A percentile compares a stretch with the other conserved stretches of the same genome.
These are phyloP conservation scores for Fraxinus sp. DNA, from an alignment of 305 asterid genomes.

Conservation along the genomic window DNA sequence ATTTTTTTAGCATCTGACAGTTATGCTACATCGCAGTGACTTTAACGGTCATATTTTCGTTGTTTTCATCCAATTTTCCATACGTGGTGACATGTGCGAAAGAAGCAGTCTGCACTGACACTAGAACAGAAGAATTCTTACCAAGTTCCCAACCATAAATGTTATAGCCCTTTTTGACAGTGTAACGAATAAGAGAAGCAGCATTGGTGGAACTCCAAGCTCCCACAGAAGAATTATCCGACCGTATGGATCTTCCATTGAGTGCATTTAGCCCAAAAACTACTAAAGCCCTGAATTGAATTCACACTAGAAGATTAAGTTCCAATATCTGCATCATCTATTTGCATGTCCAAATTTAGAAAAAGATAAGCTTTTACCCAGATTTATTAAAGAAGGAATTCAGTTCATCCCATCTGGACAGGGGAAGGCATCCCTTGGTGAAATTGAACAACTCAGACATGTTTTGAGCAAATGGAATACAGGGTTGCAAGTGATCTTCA, in stretches of 20 bases:
- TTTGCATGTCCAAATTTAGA: background rate
- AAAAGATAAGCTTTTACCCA: constrained; percentile 32
- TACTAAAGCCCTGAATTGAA: constrained; percentile 41
- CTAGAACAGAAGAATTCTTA: constrained; percentile 25
- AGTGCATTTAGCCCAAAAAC: constrained; percentile 61
- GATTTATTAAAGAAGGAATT: constrained; percentile 53
- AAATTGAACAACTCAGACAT: constrained; percentile 38
- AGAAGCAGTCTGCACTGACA: background rate
- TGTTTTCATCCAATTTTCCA: background rate
- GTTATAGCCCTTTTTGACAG: constrained; percentile 44
- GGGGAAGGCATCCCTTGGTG: constrained; percentile 52
- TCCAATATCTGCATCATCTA: background rate
- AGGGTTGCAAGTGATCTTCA: constrained; percentile 34
- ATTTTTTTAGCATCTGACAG: background rate
- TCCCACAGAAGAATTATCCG: constrained; percentile 36
- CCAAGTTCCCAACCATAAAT: constrained; percentile 64
- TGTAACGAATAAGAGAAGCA: constrained; percentile 48
- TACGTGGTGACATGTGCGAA: background rate
- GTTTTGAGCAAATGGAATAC: constrained; percentile 39
- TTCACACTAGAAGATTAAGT: background rate
- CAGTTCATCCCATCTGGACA: constrained; percentile 69
- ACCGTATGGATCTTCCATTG: constrained; percentile 37
- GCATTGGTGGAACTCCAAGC: constrained; percentile 58
- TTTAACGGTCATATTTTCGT: background rate
- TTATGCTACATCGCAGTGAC: background rate